phyloP scores from a whole-genome alignment of 495 filamentous ascomycete species.

The Echria macrotheca region DNA sequence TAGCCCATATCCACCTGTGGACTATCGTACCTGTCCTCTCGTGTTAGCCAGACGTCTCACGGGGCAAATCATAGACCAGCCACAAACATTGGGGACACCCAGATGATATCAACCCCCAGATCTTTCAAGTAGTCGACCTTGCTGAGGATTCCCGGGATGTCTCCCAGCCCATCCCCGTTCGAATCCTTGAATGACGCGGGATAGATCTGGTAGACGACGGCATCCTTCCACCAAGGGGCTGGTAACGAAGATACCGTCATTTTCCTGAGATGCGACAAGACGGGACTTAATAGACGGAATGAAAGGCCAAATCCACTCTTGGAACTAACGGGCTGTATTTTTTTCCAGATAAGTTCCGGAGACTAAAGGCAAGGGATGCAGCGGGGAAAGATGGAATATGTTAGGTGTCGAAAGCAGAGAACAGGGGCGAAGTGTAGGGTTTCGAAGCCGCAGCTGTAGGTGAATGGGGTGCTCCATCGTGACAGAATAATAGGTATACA shows the following conservation, averaged over 20 bases:
- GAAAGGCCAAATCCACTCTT: too few species aligned
- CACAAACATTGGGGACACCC: slow-evolving; percentile 55
- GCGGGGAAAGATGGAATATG: too few species aligned
- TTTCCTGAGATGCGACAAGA: neutral
- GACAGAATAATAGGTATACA: too few species aligned
- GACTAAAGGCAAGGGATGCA: too few species aligned
- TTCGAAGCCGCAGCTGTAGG: too few species aligned
- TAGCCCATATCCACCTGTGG: slow-evolving; percentile 61
- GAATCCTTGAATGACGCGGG: slow-evolving; percentile 64
- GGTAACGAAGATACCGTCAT: slow-evolving; percentile 7
- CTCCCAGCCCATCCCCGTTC: slow-evolving; percentile 62
- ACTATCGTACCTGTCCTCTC: slow-evolving; percentile 47
- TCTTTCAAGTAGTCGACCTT: slow-evolving; percentile 61
- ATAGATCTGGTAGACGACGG: slow-evolving; percentile 63
- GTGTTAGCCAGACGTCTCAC: too few species aligned
- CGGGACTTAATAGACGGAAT: neutral
- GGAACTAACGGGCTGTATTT: too few species aligned
- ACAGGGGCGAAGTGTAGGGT: too few species aligned
- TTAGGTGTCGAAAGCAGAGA: too few species aligned
- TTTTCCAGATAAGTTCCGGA: too few species aligned
- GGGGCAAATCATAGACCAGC: too few species aligned
- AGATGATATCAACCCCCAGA: slow-evolving; percentile 61
- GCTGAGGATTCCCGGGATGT: slow-evolving; percentile 62
- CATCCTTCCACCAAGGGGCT: slow-evolving; percentile 37
- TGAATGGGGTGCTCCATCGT: too few species aligned